Base-by-base conservation (phyloP, 495 filamentous ascomycete species). In the Wilcoxina mikolae region DNA sequence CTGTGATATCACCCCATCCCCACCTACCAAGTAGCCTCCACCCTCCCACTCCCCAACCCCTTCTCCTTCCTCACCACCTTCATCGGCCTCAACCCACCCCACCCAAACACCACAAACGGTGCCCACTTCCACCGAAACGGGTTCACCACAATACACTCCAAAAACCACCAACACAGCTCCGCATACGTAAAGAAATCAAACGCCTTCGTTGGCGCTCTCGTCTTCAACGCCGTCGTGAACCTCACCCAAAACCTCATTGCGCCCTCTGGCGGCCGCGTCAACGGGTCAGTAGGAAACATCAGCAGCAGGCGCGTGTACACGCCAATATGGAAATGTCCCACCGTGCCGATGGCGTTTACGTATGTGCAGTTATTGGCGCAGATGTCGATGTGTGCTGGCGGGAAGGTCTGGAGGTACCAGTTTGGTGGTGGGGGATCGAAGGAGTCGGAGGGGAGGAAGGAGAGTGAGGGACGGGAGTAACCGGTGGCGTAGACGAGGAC, bases 131-230 rank as follows among this genome's bases (percentile, higher is more conserved):
- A 94, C 45, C 85, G 73, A 68, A 91, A 91, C 0, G 87, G 87
- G 62, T 90, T 91, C 60, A 91, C 74, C 1, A 76, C 70, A 38
- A 90, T 74, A 43, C 78, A 80, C 63, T 90, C 91, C 0, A 79
- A 68, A 60, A 88, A 90, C 86, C 86, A 94, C 71, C 84, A 91
- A 10, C 86, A 60, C 47, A 94, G 69, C 65, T 94, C 85, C 0
- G 80, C 73, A 60, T 94, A 91, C 0, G 87, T 91, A 66, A 91
- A 90, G 71, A 94, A 89, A 60, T 89, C 84, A 62, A 89, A 87
- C 0, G 84, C 82, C 1, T 74, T 76, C 0, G 80, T 82, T 0
- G 86, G 85, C 0, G 82, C 76, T 20, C 74, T 68, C 3, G 60
- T 59, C 68, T 94, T 94, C 61, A 91, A 68, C 29, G 77, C 64